Percentiles rank a stretch among this genome's conserved stretches.
Conservation (phyloP, 106 monocot genomes). For the Dendrobium huoshanense region DNA sequence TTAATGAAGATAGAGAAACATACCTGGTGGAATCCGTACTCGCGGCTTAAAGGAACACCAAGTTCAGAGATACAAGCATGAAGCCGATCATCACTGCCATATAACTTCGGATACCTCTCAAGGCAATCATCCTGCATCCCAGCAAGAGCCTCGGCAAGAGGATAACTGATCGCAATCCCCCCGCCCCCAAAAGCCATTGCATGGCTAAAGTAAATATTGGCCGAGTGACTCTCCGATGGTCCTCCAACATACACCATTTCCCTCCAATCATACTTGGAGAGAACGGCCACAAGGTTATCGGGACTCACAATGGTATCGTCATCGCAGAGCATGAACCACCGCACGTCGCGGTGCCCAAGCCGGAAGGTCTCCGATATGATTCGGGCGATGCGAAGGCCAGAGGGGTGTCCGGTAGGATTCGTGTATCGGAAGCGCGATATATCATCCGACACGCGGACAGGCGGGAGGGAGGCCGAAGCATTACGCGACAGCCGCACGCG, state of each 20-base stretch:
- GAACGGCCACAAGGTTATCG: constrained; percentile 74
- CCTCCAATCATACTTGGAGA: constrained; percentile 71
- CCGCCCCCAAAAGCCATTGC: constrained; percentile 92
- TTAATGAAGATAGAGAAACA: neutral
- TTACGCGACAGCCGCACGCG: neutral
- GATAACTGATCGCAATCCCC: constrained; percentile 75
- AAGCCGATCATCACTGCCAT: constrained; percentile 84
- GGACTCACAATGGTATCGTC: constrained; percentile 77
- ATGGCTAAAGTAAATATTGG: constrained; percentile 84
- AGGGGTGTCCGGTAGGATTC: constrained; percentile 85
- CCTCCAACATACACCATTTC: constrained; percentile 83
- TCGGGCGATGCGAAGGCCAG: constrained; percentile 84
- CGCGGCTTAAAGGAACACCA: constrained; percentile 68
- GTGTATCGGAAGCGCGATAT: constrained; percentile 81
- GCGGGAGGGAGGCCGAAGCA: constrained; percentile 34
- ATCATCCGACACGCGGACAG: constrained; percentile 71
- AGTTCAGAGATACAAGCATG: constrained; percentile 92
- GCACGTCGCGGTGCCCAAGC: constrained; percentile 39
- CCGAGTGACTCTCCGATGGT: constrained; percentile 83
- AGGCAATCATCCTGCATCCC: constrained; percentile 70
- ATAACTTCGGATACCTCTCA: constrained; percentile 79
- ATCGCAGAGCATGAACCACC: constrained; percentile 90
- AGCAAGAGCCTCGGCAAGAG: constrained; percentile 56
- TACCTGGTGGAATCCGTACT: constrained; percentile 85
- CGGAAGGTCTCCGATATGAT: constrained; percentile 67